Conservation (phyloP, 2,329 filamentous ascomycete species). For the Phaeosphaeriaceae sp. region DNA sequence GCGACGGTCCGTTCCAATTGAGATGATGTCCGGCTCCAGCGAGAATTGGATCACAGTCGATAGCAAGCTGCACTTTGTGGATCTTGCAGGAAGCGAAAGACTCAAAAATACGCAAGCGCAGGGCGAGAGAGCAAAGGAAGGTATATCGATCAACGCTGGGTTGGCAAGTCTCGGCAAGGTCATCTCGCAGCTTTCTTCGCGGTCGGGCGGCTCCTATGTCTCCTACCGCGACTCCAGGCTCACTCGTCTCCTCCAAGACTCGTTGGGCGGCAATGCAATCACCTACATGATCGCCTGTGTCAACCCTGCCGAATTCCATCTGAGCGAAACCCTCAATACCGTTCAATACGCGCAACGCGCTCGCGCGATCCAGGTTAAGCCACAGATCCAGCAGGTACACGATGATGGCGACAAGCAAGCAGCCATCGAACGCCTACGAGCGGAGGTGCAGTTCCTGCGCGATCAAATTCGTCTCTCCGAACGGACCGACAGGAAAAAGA, state of each 20-base stretch:
- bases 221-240: slow-evolving; percentile 98
- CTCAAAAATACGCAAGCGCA: slow-evolving; percentile 97
- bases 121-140: slow-evolving; percentile 91
- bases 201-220: slow-evolving; percentile 85
- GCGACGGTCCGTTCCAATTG: slow-evolving; percentile 84
- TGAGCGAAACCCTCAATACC: slow-evolving; percentile 97
- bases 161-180: slow-evolving; percentile 95
- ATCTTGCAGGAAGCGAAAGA: slow-evolving; percentile 94
- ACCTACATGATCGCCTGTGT: slow-evolving; percentile 99
- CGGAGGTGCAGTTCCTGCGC: slow-evolving; percentile 90
- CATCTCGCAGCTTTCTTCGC: slow-evolving; percentile 95
- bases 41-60: slow-evolving; percentile 82
- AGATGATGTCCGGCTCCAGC: slow-evolving; percentile 69
- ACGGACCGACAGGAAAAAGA: slow-evolving; percentile 65
- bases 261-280: slow-evolving; percentile 93
- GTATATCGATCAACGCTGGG: slow-evolving; percentile 97
- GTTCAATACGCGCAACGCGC: slow-evolving; percentile 95
- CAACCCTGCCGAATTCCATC: slow-evolving; percentile 93
- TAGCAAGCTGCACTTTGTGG: slow-evolving; percentile 98
- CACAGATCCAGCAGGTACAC: slow-evolving; percentile 85
- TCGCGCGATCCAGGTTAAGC: slow-evolving; percentile 95
- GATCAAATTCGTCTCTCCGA: slow-evolving; percentile 92
- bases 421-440: slow-evolving; percentile 89
- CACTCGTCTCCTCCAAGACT: slow-evolving; percentile 93
- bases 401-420: slow-evolving; percentile 95